Evolutionary conservation across 2,329 filamentous ascomycete species (phyloP), one percentile per base, ranked within the genome.

Genomic region (Parascedosporium putredinis): DNA sequence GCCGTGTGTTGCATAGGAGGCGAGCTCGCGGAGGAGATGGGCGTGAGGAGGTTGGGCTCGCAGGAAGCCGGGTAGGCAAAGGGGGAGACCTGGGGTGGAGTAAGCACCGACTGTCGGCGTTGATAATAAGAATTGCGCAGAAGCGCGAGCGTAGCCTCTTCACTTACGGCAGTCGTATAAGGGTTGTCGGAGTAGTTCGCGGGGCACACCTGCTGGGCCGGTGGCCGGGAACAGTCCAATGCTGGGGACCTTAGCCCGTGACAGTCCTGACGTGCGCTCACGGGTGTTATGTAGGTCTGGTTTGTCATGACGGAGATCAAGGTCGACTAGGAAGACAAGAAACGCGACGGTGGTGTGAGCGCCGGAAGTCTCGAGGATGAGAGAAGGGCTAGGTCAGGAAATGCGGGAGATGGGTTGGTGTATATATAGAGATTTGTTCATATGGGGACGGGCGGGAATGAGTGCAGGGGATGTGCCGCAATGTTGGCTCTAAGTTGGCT

Each of bases 1-100:
- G 61, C 60, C 47, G 63, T 64, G 50, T 74, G 70, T 49, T 68
- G 64, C 40, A 74, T 56, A 45, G 70, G 69, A 49, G 74, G 74
- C 27, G 74, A 78, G 24, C 63, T 68, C 50, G 66, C 64, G 45
- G 65, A 64, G 44, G 75, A 76, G n/a, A 70, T 68, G 23, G 75
- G 74, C 20, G 47, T 50, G 9, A 50, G 29, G 12, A 50, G 40
- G 23, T 25, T 34, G 16, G 27, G 20, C 25, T 50, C 42, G 40
- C 38, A 45, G 3, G 48, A 20, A 42, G 48, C 12, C 7, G 33
- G 23, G 24, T 49, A 49, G 4, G n/a, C 23, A 29, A 40, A 40
- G 18, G 42, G 23, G n/a, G 42, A 33, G 33, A 36, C 44, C 44
- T 50, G 29, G 20, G 31, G 24, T 24, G 9, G 9, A 16, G 10